Evolutionary conservation across 352 stramenopile genomes (phyloP), one percentile per base, ranked within the genome.

Genomic region (Phytophthora ohioensis): DNA sequence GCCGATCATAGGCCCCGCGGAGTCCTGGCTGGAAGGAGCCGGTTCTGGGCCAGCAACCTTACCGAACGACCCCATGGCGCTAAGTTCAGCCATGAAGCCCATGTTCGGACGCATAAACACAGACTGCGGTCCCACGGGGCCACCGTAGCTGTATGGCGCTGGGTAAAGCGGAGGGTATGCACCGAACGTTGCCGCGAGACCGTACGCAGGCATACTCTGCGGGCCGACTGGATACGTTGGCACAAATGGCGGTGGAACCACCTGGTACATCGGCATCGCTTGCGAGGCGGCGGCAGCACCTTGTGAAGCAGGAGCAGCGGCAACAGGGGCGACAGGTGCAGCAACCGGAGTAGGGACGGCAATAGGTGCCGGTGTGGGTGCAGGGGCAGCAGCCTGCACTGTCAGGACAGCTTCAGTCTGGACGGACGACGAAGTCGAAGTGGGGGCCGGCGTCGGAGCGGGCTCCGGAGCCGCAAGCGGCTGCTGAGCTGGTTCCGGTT

Each of bases 1-100:
- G 3, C 81, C 81, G 58, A 89, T 85, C 67, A 87, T 87, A 31
- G 68, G 52, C 43, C 75, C 67, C n/a, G 46, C 46, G 12, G 56
- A 45, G 64, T 77, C 58, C 12, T 73, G 71, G 17, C 42, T 72
- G 10, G 64, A 71, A 21, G 67, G 62, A 48, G 70, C 48, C 27
- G 69, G 67, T 9, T 64, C 57, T 0, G 72, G 64, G 5, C 62
- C 71, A 38, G 72, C 56, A 17, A 63, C 15, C 38, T 73, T 77
- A 12, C 62, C 51, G 51, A 77, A 80, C n/a, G 69, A 78, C 4
- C 64, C 62, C 65, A 80, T 73, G 3, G 73, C 57, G 41, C 74
- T 76, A 47, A 82, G 58, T 53, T 65, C 77, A 27, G 71, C 61
- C 53, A 85, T 52, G 41, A 79, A 85, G 9, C 77, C 68, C 49